Percentiles rank a stretch among this genome's conserved stretches.
phyloP scores from a whole-genome alignment of 2,329 filamentous ascomycete species.

The Colletotrichum sp. region DNA sequence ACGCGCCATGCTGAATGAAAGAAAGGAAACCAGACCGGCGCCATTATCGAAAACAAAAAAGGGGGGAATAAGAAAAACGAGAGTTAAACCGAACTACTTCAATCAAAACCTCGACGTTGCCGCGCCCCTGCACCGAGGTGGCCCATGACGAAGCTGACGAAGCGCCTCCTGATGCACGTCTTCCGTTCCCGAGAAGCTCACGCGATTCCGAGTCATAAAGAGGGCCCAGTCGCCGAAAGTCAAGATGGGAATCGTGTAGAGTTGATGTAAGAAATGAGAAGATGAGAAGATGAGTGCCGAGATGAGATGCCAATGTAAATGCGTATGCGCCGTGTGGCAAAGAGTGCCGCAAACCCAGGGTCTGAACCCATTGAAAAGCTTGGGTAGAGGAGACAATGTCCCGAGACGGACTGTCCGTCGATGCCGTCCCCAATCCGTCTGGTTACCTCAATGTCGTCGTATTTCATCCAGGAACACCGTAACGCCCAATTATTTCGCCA shows the following conservation, averaged over 20 bases:
- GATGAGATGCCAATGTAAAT: constrained; percentile 15
- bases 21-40: constrained; percentile 9
- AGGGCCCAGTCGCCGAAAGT: not conserved
- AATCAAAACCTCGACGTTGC: not conserved
- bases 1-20: constrained; percentile 22
- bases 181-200: not conserved
- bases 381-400: not conserved
- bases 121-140: not conserved
- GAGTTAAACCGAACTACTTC: not conserved
- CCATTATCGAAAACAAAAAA: not conserved
- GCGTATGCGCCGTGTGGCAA: constrained; percentile 3
- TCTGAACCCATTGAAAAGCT: not conserved
- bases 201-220: not conserved
- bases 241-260: not conserved
- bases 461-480: constrained; percentile 5
- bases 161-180: not conserved
- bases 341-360: not conserved
- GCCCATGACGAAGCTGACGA: not conserved
- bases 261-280: not conserved
- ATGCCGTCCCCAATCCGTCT: not conserved
- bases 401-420: not conserved
- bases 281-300: not conserved
- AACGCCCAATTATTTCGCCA: not conserved
- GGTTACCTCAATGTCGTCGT: not conserved
- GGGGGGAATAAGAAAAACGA: not conserved